Base-by-base conservation (phyloP, 1,139 yeast species). In the Chernovozyma sophiae-reginae region DNA sequence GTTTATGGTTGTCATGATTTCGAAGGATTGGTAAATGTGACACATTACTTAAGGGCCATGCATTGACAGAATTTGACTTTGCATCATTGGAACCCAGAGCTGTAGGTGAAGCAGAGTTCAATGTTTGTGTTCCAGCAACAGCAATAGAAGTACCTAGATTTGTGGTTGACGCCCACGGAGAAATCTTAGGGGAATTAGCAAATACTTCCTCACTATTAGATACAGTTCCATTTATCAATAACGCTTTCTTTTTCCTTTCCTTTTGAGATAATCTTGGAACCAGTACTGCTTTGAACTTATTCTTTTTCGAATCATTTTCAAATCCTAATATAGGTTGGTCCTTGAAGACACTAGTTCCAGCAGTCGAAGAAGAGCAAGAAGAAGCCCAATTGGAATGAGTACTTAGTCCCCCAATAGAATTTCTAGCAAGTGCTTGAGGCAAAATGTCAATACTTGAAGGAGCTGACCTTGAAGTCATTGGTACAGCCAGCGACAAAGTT, bases 201-300 rank as follows among this genome's bases (percentile, higher is more conserved):
- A 48, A 30, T 18, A 17, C 5, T 13, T 32, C 26, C 10, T 33
- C 24, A 17, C 27, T 8, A 8, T 25, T 24, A 2, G 31, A 10
- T 6, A 11, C 29, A 6, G 15, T 2, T 13, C 33, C 30, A 34
- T 22, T 25, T 15, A 35, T 30, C n/a, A 31, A 38, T 29, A 56
- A 47, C 37, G 53, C 54, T 41, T 54, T 43, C 40, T 61, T 66
- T 49, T 71, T 72, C 22, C 81, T 53, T 48, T 76, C 80, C 47
- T 73, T 74, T 45, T 77, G 81, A 2, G 81, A 74, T 7, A 74
- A 47, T 43, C 63, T 61, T 20, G 55, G 43, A 1, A 60, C 55
- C 1, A 73, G 71, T 0, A 66, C 65, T 18, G 68, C 52, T 45
- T 58, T 67, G 8, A 54, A 46, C 40, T 60, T 65, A n/a, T 48